phyloP scores from a whole-genome alignment of 2,329 filamentous ascomycete species.

The Acrodontium crateriforme region DNA sequence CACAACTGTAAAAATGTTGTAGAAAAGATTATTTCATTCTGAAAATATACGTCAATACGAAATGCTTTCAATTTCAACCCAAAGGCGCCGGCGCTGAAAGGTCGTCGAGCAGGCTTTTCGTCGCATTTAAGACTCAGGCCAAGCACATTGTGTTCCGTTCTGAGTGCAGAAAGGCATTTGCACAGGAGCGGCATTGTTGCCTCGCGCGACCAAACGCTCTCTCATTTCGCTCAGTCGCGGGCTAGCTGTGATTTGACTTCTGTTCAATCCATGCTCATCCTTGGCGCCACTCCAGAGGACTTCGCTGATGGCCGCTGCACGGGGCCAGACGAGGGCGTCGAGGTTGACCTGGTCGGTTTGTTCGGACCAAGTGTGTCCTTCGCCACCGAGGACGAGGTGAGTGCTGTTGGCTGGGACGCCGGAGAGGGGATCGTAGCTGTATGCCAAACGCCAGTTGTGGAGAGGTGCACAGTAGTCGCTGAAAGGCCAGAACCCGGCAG shows the following conservation, averaged over 20 bases:
- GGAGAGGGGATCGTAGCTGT: slow-evolving; percentile 61
- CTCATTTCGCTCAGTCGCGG: slow-evolving; percentile 62
- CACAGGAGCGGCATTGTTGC: slow-evolving; percentile 50
- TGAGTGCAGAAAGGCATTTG: slow-evolving; percentile 63
- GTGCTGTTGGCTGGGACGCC: slow-evolving; percentile 48
- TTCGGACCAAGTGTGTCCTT: slow-evolving; percentile 71
- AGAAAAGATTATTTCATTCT: too few species aligned
- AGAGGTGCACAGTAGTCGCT: slow-evolving; percentile 66
- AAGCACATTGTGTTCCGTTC: slow-evolving; percentile 38
- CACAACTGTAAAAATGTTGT: too few species aligned
- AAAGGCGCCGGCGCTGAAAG: too few species aligned
- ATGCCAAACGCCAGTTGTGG: slow-evolving; percentile 72
- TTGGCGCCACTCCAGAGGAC: slow-evolving; percentile 64
- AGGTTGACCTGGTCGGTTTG: slow-evolving; percentile 62
- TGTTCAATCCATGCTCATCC: slow-evolving; percentile 50
- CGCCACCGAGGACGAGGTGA: slow-evolving; percentile 63
- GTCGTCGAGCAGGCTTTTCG: too few species aligned
- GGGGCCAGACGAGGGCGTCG: slow-evolving; percentile 66
- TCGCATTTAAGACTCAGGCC: too few species aligned
- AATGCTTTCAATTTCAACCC: too few species aligned
- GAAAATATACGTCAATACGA: too few species aligned
- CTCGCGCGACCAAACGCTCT: slow-evolving; percentile 57
- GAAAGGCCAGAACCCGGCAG: slow-evolving; percentile 51
- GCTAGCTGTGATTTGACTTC: slow-evolving; percentile 55
- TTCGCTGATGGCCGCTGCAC: slow-evolving; percentile 60